Evolutionary conservation across 2,329 filamentous ascomycete species (phyloP).

Genomic region (Fusarium sororula): DNA sequence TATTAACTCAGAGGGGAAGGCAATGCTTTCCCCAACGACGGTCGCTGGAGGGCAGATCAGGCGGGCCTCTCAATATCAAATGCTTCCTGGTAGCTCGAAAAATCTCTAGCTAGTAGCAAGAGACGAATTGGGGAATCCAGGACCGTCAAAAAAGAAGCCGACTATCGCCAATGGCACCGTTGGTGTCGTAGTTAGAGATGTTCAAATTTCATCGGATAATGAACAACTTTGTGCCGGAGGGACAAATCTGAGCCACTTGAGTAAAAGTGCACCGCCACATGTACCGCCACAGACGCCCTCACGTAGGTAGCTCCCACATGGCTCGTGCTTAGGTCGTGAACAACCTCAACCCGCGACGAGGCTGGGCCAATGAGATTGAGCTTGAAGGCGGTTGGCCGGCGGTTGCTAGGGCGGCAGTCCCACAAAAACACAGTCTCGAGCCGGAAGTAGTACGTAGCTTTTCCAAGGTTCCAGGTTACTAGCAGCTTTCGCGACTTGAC

Average conservation of each 20-base stretch:
- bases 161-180: conserved; percentile 28
- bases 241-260: conserved; percentile 1
- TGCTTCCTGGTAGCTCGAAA: conserved; percentile 5
- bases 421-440: conserved; percentile 19
- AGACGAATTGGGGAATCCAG: conserved; percentile 11
- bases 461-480: conserved; percentile 13
- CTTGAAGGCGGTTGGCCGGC: conserved; percentile 59
- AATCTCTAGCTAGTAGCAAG: conserved; percentile 9
- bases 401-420: conserved; percentile 49
- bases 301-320: conserved; percentile 27
- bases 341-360: conserved; percentile 25
- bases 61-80: conserved; percentile 16
- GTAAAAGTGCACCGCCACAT: conserved; percentile 32
- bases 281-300: conserved; percentile 1
- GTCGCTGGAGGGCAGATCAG: conserved; percentile 5
- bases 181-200: conserved; percentile 25
- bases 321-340: conserved; percentile 23
- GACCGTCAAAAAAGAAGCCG: conserved; percentile 26
- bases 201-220: conserved; percentile 44
- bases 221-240: conserved; percentile 40
- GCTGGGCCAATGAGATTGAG: conserved; percentile 53
- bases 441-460: conserved; percentile 25
- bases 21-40: conserved; percentile 19
- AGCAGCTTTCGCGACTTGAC: conserved; percentile 21
- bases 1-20: conserved; percentile 22